These are phyloP conservation scores for Iberis pinnata DNA, from an alignment of 345 rosid species.

Conservation along the genomic window DNA sequence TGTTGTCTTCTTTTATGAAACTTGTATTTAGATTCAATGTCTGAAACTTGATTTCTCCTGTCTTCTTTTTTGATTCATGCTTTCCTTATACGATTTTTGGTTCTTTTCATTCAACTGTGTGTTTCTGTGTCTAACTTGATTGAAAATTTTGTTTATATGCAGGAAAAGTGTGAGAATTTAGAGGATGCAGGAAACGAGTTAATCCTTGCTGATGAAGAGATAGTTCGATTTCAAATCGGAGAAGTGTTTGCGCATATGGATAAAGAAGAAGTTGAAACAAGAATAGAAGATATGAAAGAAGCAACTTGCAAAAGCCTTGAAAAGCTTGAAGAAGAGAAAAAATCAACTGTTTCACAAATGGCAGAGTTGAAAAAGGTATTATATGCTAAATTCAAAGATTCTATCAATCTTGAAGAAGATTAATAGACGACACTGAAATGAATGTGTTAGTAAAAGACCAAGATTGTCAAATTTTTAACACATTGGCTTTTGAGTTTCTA, in stretches of 20 bases:
- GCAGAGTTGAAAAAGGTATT: constrained; percentile 71
- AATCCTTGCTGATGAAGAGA: constrained; percentile 87
- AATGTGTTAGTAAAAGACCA: too few relatives aligned
- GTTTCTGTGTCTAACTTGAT: constrained; percentile 4
- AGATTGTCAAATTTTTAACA: too few relatives aligned
- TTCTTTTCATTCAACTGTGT: not conserved
- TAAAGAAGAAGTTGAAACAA: constrained; percentile 76
- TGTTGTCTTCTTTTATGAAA: too few relatives aligned
- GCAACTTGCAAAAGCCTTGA: constrained; percentile 52
- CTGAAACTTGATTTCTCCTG: too few relatives aligned
- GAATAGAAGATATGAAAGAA: constrained; percentile 76
- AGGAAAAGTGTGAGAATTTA: constrained; percentile 83
- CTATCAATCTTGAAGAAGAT: constrained; percentile 94
- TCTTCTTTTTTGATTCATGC: too few relatives aligned
- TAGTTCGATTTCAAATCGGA: constrained; percentile 77
- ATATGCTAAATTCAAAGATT: constrained; percentile 81
- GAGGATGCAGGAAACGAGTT: constrained; percentile 91
- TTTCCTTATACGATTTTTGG: too few relatives aligned
- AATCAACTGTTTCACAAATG: constrained; percentile 52
- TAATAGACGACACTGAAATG: too few relatives aligned
- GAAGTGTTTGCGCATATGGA: constrained; percentile 88
- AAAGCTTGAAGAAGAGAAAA: constrained; percentile 72
- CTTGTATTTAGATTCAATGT: too few relatives aligned
- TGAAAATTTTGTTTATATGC: not conserved
- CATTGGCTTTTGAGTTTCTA: too few relatives aligned